Base-by-base conservation (phyloP, 2,329 filamentous ascomycete species). In the Hawksworthiomyces lignivorus region DNA sequence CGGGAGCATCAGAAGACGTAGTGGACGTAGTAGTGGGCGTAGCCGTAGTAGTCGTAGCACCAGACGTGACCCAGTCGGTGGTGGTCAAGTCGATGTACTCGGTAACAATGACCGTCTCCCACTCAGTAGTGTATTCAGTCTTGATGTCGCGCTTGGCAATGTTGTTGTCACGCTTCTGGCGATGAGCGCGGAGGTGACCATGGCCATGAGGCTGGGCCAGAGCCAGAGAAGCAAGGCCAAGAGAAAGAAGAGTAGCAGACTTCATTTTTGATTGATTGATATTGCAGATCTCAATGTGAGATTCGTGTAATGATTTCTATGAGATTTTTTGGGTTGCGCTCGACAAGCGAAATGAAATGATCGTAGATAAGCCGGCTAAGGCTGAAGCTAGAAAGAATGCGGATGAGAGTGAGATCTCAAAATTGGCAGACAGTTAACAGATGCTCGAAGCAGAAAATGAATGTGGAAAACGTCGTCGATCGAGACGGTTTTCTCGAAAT, bases 71-170 rank as follows among this genome's bases (percentile, higher is more conserved):
- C 51, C 60, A 66, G 54, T 65, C 47, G 41, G 73, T 77, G 51
- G 66, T 63, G 49, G 62, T 67, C 27, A 63, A 61, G 50, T 75
- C 72, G 41, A 76, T 55, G 38, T 64, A 44, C 59, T 70, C 58
- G 45, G 71, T 69, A 47, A 77, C 67, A 4, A 64, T 66, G 51
- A 71, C 65, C 7, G 68, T 73, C 50, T 74, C 69, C 63, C 68
- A 74, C 52, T 68, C 67, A 7, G 62, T 66, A 15, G 59, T 62
- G 58, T 59, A 63, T 34, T 62, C 57, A 31, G 69, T 72, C 50
- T 72, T 64, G 12, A 73, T 44, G 17, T 56, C 65, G 38, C 66
- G 63, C 57, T 68, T 68, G 36, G 60, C 51, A n/a, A 29, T 3
- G 7, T 71, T 45, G 20, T 55, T 45, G 20, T 55, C 65, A 37